phyloP scores from a whole-genome alignment of 2,329 filamentous ascomycete species.

The Tolypocladium sp. region DNA sequence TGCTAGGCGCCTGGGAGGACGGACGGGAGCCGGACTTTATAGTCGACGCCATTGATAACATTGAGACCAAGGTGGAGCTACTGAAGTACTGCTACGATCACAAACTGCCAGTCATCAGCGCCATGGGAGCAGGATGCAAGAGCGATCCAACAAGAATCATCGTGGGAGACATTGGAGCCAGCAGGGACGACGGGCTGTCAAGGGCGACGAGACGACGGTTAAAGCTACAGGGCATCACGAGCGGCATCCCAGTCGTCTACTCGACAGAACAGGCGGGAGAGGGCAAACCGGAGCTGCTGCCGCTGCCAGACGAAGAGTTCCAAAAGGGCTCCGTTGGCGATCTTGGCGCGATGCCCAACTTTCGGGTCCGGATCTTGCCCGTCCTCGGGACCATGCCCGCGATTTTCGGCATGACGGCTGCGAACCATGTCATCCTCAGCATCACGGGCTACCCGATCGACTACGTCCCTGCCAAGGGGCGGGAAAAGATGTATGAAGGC shows the following conservation, averaged over 20 bases:
- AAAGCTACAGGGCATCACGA: conserved; percentile 67
- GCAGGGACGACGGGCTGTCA: conserved; percentile 82
- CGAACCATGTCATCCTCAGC: conserved; percentile 84
- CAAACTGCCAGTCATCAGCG: conserved; percentile 74
- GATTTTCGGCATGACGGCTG: conserved; percentile 83
- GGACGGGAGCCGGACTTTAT: conserved; percentile 70
- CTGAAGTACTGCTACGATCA: conserved; percentile 79
- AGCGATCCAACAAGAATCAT: conserved; percentile 75
- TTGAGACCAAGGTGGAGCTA: conserved; percentile 88
- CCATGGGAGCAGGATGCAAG: conserved; percentile 96
- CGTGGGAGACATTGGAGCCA: conserved; percentile 83
- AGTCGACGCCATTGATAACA: conserved; percentile 98
- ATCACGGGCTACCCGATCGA: conserved; percentile 79
- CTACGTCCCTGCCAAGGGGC: conserved; percentile 68
- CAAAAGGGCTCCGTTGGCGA: conserved; percentile 78
- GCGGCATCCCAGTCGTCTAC: conserved; percentile 85
- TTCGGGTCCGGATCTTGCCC: conserved; percentile 87
- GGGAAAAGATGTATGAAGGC: conserved; percentile 87
- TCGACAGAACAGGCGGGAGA: conserved; percentile 84
- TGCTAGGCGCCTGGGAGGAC: conserved; percentile 59
- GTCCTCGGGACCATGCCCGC: conserved; percentile 96
- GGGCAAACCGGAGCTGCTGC: conserved; percentile 83
- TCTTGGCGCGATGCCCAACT: conserved; percentile 81
- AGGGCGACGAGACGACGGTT: conserved; percentile 72
- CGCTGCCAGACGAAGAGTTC: conserved; percentile 81